Base-by-base conservation (phyloP, 2,329 filamentous ascomycete species). In the Penicillium nordicum region DNA sequence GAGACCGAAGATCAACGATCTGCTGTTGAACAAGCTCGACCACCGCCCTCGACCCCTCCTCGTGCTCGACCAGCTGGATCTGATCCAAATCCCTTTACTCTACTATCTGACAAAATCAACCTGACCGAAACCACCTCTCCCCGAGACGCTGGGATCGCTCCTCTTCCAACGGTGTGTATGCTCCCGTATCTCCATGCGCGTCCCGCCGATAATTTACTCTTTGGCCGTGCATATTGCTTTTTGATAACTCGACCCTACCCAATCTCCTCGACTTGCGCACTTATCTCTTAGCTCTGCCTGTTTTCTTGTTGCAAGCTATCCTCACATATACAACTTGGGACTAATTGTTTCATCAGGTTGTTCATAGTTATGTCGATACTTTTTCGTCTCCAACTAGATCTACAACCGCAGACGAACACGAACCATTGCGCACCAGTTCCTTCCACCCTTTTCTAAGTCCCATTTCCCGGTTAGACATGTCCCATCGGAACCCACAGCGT, bases 291-390 rank as follows among this genome's bases (percentile, higher is more conserved):
- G 10, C 5, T 16, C 4, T 5, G 9, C n/a, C 7, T 41, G 5
- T 9, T 34, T 29, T 36, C 41, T 41, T 34, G n/a, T 29, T 9
- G 14, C n/a, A n/a, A 11, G 21, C 48, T 16, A 36, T 12, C 11
- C 16, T 23, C 44, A n/a, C 5, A 5, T 10, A n/a, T 29, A 21
- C 14, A 37, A 36, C 12, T 42, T 30, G n/a, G 42, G 36, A 55
- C 57, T 64, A 18, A 58, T 49, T 14, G 4, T 38, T 6, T 18
- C 21, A n/a, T 42, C 44, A 66, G 63, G 50, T 25, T 23, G 38
- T 25, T 48, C 58, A 58, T 29, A 66, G 63, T 61, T 61, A 66
- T 66, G 63, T 46, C 59, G 59, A 59, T 48, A 49, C 51, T 45
- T 40, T 50, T 41, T 18, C 32, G 27, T 53, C 56, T 8, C 48